Evolutionary conservation across 305 asterid species (phyloP), one percentile per base, ranked within the genome.

Genomic region (Fraxinus velutina): DNA sequence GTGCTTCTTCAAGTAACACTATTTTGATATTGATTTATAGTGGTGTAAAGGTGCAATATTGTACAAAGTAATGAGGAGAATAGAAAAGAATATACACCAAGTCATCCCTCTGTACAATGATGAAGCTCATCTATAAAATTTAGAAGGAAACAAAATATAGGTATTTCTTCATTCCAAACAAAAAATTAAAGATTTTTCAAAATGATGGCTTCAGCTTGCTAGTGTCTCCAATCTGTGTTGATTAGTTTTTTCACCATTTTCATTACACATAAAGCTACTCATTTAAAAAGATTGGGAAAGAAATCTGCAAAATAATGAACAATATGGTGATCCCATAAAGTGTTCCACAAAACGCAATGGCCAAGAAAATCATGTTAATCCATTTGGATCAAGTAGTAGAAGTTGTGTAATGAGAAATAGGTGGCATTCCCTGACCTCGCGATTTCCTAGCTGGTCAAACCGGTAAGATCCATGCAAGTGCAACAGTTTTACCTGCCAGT

Each of bases 391-490:
- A 27, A n/a, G 74, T 21, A 68, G 21, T 24, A 68, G 17, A 70
- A 70, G 75, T 70, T 70, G 39, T 70, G 39, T 70, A 32, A 30
- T 12, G 24, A 70, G 34, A 34, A 70, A 29, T 70, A 15, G 42
- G 42, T 30, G 17, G 42, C 75, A 68, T 76, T 64, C 32, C 77
- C 89, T 77, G 68, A 95, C 99, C 97, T 96, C 99, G 34, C 98
- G 99, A 50, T 82, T 88, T 79, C 93, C 98, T 12, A 93, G 92
- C 90, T 96, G 99, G 84, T 93, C 97, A 75, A 86, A 83, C 81
- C 79, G 87, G 87, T 91, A 96, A 86, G 99, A 96, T 82, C 97
- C 99, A 85, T 96, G 99, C 92, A 96, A 88, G 77, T 92, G 97
- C 88, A 96, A 79, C 84, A 96, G 85, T 80, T 94, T 96, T 55